Percentiles rank a stretch among this genome's conserved stretches.
phyloP scores from a whole-genome alignment of 2,329 filamentous ascomycete species.

The Myriosclerotinia duriaeana region DNA sequence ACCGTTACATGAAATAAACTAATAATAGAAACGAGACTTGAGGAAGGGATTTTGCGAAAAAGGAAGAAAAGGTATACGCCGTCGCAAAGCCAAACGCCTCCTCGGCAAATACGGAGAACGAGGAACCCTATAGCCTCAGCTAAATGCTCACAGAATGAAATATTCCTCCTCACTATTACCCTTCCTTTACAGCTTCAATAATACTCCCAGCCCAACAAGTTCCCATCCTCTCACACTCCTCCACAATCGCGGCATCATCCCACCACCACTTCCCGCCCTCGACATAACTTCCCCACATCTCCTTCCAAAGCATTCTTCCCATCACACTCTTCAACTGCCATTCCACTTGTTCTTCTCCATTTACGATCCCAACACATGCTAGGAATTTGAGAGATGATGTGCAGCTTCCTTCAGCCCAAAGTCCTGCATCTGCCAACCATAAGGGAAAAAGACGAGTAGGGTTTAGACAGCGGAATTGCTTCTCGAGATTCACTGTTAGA shows the following conservation, averaged over 20 bases:
- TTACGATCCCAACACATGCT: conserved; percentile 26
- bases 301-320: conserved; percentile 59
- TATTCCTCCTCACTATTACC: not conserved
- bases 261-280: conserved; percentile 56
- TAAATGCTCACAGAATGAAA: not conserved
- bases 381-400: conserved; percentile 34
- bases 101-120: not conserved
- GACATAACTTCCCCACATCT: conserved; percentile 54
- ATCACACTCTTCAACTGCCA: conserved; percentile 51
- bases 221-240: conserved; percentile 54
- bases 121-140: not conserved
- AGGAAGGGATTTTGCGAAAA: not conserved
- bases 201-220: conserved; percentile 61
- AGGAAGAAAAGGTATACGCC: conserved; percentile 11
- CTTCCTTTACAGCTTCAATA: conserved; percentile 54
- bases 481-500: conserved; percentile 58
- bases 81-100: conserved; percentile 2
- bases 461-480: conserved; percentile 57
- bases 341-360: conserved; percentile 38
- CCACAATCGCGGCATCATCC: conserved; percentile 55
- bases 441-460: conserved; percentile 58
- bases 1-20: not conserved
- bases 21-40: not conserved
- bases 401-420: conserved; percentile 41
- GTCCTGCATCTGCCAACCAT: conserved; percentile 60